phyloP scores from a whole-genome alignment of 169 alveolate genomes.

The Plasmodium vivax region DNA sequence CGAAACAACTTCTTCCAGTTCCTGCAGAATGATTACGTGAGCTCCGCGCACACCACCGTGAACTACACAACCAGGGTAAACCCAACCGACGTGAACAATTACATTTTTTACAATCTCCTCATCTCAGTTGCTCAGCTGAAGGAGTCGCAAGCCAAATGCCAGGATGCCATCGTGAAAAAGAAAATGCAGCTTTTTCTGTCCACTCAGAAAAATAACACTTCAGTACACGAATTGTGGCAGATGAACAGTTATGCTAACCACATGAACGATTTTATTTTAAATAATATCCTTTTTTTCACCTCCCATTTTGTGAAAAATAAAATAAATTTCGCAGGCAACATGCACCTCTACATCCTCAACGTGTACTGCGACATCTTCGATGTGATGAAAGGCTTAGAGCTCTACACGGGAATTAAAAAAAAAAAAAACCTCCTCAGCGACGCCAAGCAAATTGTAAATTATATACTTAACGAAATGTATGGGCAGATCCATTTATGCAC shows the following conservation, averaged over 20 bases:
- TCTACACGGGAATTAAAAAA: conserved; percentile 39
- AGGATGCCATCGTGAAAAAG: background rate
- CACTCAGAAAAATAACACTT: background rate
- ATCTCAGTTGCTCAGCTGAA: conserved; percentile 34
- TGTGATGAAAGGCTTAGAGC: conserved; percentile 2
- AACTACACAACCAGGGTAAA: conserved; percentile 18
- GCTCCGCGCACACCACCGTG: background rate
- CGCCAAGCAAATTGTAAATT: conserved; percentile 47
- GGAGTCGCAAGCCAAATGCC: conserved; percentile 14
- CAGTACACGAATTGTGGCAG: background rate
- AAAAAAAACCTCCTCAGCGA: conserved; percentile 45
- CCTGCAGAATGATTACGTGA: conserved; percentile 6
- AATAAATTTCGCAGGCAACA: background rate
- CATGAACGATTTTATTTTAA: conserved; percentile 34
- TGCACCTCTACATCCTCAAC: conserved; percentile 16
- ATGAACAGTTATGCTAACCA: background rate
- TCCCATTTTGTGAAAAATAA: conserved; percentile 39
- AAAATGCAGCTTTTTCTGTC: conserved; percentile 39
- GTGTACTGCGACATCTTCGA: conserved; percentile 14
- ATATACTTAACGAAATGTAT: conserved; percentile 62
- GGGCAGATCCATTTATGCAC: conserved; percentile 20
- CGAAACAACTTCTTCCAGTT: conserved; percentile 42
- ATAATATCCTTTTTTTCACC: conserved; percentile 27
- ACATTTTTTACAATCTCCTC: conserved; percentile 30
- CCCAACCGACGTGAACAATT: conserved; percentile 16